A percentile compares a stretch with the other conserved stretches of the same genome.
Conservation (phyloP, 2,329 filamentous ascomycete species). For the Dothideomycetes sp. region DNA sequence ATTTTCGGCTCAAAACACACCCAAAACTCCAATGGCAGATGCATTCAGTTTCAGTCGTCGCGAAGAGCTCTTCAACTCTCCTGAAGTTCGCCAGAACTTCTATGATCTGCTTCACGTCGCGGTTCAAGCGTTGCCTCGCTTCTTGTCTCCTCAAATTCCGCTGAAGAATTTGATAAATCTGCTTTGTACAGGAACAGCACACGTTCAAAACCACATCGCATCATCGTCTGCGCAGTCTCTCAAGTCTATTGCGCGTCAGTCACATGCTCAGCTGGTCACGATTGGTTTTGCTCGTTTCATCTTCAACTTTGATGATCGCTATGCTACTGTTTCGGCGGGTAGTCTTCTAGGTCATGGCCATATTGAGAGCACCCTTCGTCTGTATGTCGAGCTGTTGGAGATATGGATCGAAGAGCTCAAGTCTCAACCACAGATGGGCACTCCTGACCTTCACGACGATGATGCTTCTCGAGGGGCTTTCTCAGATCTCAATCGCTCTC, state of each 20-base stretch:
- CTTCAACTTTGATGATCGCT: slow-evolving; percentile 95
- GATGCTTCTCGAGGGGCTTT: slow-evolving; percentile 23
- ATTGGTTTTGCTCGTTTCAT: slow-evolving; percentile 97
- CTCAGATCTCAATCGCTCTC: slow-evolving; percentile 62
- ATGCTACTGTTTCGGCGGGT: slow-evolving; percentile 95
- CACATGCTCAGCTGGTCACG: slow-evolving; percentile 87
- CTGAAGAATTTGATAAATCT: slow-evolving; percentile 92
- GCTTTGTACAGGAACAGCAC: slow-evolving; percentile 90
- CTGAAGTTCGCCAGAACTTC: slow-evolving; percentile 85
- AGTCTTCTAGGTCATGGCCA: slow-evolving; percentile 90
- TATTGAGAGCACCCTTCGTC: slow-evolving; percentile 83
- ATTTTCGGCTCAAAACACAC: slow-evolving; percentile 70
- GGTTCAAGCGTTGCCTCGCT: slow-evolving; percentile 90
- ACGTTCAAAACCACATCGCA: slow-evolving; percentile 87
- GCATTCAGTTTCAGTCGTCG: slow-evolving; percentile 83
- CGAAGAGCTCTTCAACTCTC: slow-evolving; percentile 63
- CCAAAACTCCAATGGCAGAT: slow-evolving; percentile 90
- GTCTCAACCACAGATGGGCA: slow-evolving; percentile 56
- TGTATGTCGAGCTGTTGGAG: slow-evolving; percentile 87
- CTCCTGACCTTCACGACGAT: slow-evolving; percentile 61
- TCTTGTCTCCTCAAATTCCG: slow-evolving; percentile 78
- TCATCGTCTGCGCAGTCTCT: slow-evolving; percentile 84
- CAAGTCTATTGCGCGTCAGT: slow-evolving; percentile 89
- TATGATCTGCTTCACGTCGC: slow-evolving; percentile 94
- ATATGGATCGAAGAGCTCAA: slow-evolving; percentile 95